Conservation (phyloP, 768 basidiomycete species). For the Leccinellum rugosiceps region DNA sequence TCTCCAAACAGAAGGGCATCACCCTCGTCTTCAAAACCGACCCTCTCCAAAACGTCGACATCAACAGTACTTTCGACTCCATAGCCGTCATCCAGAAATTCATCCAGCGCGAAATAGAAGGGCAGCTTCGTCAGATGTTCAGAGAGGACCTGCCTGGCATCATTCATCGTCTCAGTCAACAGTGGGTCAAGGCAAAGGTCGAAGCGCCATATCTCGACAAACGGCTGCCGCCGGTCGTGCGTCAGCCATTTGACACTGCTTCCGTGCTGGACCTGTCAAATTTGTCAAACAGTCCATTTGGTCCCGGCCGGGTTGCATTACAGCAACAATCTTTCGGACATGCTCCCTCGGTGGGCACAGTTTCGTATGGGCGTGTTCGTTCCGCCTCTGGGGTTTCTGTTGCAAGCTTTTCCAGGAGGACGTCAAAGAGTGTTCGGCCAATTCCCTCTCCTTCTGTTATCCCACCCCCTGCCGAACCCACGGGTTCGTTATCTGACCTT, state of each 20-base stretch:
- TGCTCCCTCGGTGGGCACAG: constrained; percentile 19
- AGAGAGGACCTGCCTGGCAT: constrained; percentile 95
- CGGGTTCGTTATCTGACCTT: constrained; percentile 40
- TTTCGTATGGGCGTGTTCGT: constrained; percentile 32
- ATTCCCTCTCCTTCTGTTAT: constrained; percentile 18
- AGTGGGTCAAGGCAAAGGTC: constrained; percentile 93
- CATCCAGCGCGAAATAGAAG: constrained; percentile 96
- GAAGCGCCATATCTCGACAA: constrained; percentile 84
- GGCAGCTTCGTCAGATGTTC: constrained; percentile 96
- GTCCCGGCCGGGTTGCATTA: constrained; percentile 6
- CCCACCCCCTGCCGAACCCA: constrained; percentile 23
- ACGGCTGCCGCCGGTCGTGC: constrained; percentile 37
- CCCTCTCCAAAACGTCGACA: constrained; percentile 95
- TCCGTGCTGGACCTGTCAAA: constrained; percentile 41
- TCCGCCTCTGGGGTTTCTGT: constrained; percentile 42
- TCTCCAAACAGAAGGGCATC: constrained; percentile 96
- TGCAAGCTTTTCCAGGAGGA: constrained; percentile 30
- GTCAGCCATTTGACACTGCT: constrained; percentile 35
- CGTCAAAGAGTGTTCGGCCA: constrained; percentile 18
- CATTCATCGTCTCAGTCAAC: constrained; percentile 92
- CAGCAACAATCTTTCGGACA: constrained; percentile 28
- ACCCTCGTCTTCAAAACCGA: constrained; percentile 99
- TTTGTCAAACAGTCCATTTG: constrained; percentile 17
- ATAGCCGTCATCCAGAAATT: constrained; percentile 98
- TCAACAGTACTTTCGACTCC: constrained; percentile 96